Evolutionary conservation across 108 stramenopile genomes (phyloP).

Genomic region (Mayamaea pseudoterrestris): DNA sequence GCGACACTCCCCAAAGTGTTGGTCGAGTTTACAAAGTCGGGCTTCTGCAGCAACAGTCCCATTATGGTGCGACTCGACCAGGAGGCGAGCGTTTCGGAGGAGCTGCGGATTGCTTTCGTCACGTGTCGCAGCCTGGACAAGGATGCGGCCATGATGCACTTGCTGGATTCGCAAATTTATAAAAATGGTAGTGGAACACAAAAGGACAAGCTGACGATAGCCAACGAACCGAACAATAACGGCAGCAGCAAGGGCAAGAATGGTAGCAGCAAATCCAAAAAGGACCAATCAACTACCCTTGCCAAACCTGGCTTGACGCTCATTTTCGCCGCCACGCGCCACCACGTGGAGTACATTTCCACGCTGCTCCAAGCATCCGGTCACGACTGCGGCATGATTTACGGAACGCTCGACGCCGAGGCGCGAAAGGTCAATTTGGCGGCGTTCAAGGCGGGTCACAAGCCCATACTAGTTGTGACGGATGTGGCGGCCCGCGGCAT

Average conservation of each 20-base stretch:
- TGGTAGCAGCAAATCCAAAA: too few relatives aligned
- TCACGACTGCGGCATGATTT: constrained; percentile 63
- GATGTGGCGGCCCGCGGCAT: constrained; percentile 98
- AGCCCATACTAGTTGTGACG: constrained; percentile 88
- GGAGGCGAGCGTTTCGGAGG: constrained; percentile 87
- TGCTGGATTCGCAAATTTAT: too few relatives aligned
- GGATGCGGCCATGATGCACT: constrained; percentile 86
- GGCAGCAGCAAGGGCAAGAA: constrained; percentile 5
- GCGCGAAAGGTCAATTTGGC: constrained; percentile 80
- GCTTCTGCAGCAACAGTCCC: constrained; percentile 83
- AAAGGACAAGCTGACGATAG: too few relatives aligned
- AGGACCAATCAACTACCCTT: too few relatives aligned
- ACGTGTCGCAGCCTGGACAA: constrained; percentile 84
- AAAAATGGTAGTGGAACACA: too few relatives aligned
- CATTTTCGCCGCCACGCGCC: constrained; percentile 92
- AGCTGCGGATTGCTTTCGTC: constrained; percentile 88
- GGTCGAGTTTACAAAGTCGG: constrained; percentile 95
- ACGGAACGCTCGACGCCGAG: constrained; percentile 93
- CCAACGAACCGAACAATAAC: constrained; percentile 29
- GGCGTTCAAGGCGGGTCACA: constrained; percentile 73
- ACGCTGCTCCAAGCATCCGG: constrained; percentile 58
- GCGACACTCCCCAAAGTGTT: constrained; percentile 95
- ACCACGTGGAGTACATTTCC: constrained; percentile 94
- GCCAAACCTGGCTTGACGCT: constrained; percentile 60
- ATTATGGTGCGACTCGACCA: constrained; percentile 90